phyloP scores from a whole-genome alignment of 805 yeast species.

The Tetrapisispora taiwanensis region DNA sequence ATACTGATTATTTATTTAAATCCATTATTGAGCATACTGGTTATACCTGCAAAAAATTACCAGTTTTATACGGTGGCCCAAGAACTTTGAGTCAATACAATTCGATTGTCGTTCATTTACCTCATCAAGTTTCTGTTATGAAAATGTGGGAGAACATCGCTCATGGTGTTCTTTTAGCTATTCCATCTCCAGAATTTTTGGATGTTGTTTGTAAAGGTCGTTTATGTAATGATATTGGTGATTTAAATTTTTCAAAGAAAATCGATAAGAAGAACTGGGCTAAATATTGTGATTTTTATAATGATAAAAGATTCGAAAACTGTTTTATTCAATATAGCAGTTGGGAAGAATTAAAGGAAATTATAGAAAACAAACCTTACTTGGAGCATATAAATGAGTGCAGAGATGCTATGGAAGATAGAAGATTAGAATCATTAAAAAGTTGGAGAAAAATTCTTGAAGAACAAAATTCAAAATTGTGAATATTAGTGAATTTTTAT shows the following conservation, averaged over 20 bases:
- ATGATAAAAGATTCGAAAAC: slow-evolving; percentile 3
- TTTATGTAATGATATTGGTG: slow-evolving; percentile 1
- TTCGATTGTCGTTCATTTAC: slow-evolving; percentile 8
- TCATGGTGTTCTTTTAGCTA: slow-evolving; percentile 5
- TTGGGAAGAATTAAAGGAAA: slow-evolving; percentile 6
- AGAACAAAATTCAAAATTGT: too few species aligned
- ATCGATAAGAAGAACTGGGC: slow-evolving; percentile 6
- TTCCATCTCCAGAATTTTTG: slow-evolving; percentile 8
- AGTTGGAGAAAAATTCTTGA: background rate
- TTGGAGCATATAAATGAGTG: slow-evolving; percentile 5
- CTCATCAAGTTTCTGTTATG: slow-evolving; percentile 9
- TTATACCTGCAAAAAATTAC: slow-evolving; percentile 3
- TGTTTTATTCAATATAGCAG: slow-evolving; percentile 7
- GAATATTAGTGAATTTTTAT: too few species aligned
- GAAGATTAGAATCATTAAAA: background rate
- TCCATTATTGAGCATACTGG: background rate
- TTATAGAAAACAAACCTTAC: slow-evolving; percentile 3
- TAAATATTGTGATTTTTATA: slow-evolving; percentile 6
- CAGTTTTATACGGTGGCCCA: slow-evolving; percentile 8
- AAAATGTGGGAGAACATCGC: slow-evolving; percentile 10
- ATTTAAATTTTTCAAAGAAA: background rate
- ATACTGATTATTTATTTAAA: slow-evolving; percentile 1
- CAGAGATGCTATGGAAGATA: slow-evolving; percentile 5
- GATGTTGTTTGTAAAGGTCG: slow-evolving; percentile 4
- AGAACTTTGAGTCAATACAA: slow-evolving; percentile 6